Evolutionary conservation across 441 rosid species (phyloP).

Genomic region (Pelargonium fulgidum): DNA sequence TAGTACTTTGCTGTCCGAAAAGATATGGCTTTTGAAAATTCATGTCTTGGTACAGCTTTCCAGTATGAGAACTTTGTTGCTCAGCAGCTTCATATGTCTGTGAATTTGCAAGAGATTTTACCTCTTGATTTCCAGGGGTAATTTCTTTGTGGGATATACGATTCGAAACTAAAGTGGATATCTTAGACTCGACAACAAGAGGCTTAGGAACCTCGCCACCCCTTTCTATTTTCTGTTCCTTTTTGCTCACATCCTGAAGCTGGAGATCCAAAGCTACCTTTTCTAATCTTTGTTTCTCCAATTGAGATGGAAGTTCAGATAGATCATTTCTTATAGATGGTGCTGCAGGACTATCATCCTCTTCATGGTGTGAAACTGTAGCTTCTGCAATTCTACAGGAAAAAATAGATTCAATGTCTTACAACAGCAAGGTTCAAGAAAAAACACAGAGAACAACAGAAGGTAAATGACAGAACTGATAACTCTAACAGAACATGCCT

Average conservation of each 20-base stretch:
- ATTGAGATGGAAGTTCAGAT: constrained; percentile 30
- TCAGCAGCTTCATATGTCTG: constrained; percentile 28
- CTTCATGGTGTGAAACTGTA: constrained; percentile 34
- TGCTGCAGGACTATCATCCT: constrained; percentile 39
- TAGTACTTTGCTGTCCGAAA: constrained; percentile 32
- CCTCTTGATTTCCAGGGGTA: constrained; percentile 19
- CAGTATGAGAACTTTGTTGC: constrained; percentile 28
- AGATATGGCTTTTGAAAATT: constrained; percentile 29
- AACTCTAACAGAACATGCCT: neutral
- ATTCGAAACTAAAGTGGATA: constrained; percentile 18
- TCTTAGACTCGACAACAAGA: constrained; percentile 28
- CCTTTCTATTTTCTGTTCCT: constrained; percentile 20
- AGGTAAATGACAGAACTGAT: neutral
- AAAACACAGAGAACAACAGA: neutral
- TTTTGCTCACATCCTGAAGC: constrained; percentile 22
- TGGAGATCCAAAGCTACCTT: constrained; percentile 23
- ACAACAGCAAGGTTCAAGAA: constrained; percentile 13
- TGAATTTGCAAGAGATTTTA: constrained; percentile 28
- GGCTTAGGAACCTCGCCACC: constrained; percentile 25
- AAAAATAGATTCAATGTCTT: constrained; percentile 26
- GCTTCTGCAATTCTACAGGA: constrained; percentile 41
- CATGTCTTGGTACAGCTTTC: constrained; percentile 28
- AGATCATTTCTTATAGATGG: constrained; percentile 24
- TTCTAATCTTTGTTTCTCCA: constrained; percentile 28
- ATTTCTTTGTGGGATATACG: constrained; percentile 23